Evolutionary conservation across 371 early-diverging fungal genomes (phyloP), one percentile per base, ranked within the genome.

Genomic region (Mucor mucedo): DNA sequence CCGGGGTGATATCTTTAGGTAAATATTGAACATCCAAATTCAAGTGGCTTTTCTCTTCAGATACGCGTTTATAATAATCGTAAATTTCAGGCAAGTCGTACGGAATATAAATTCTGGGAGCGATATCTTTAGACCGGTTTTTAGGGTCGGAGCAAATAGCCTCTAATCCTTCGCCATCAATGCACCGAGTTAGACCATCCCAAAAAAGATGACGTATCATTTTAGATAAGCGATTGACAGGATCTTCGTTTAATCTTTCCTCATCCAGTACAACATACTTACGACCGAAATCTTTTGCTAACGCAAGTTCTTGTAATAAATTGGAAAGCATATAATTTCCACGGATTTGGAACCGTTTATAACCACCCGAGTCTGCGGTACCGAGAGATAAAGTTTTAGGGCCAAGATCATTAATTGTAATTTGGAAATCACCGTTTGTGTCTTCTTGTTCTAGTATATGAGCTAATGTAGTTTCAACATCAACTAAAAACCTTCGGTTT

Each of bases 241-340:
- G 97, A 70, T 95, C 93, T 76, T 96, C 96, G 66, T 87, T 92
- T 30, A 97, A 75, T 4, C 94, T 78, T 11, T 84, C 86, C 70
- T 93, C 93, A 66, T 92, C 90, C 29, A 97, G 68, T 1, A 93
- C 88, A 47, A 95, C 88, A 62, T 88, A 85, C 65, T 83, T 89
- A 41, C 94, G 83, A 2, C 91, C 91, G 64, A 89, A 84, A 59
- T 93, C 95, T 47, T 88, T 76, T 3, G 96, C 96, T n/a, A 95
- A 69, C 0, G 95, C 93, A n/a, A 97, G 75, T 72, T 97, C 97
- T 78, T 96, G 97, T 21, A 97, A 74, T 32, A 97, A 77, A 63
- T 95, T 95, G 14, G 95, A 91, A 39, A 97, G 77, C 88, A 90
- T 88, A 75, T 97, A 97, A 7, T 93, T 94, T 13, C 96, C 97